phyloP scores from a whole-genome alignment of 2,329 filamentous ascomycete species.

The Trichoderma polysporum region DNA sequence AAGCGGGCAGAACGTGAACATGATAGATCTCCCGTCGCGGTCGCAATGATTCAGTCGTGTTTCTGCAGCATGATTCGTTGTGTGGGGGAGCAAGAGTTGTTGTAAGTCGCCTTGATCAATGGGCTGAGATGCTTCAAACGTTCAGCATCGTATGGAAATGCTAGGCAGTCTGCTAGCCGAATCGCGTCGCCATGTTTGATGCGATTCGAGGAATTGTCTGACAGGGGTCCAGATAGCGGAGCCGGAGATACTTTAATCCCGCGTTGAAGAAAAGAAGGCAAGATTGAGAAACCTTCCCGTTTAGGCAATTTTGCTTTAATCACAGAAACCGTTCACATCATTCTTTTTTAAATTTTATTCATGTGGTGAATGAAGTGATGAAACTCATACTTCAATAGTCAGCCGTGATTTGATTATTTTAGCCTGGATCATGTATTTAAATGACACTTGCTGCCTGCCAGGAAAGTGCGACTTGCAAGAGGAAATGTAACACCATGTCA shows the following conservation, averaged over 20 bases:
- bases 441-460: too few species aligned
- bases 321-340: too few species aligned
- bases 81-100: background rate
- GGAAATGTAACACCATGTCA: too few species aligned
- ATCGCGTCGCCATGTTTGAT: slow-evolving; percentile 8
- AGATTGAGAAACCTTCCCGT: background rate
- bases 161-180: background rate
- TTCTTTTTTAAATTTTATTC: too few species aligned
- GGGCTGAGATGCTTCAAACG: background rate
- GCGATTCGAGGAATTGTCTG: background rate
- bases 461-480: too few species aligned
- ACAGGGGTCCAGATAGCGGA: background rate
- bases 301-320: background rate
- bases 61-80: slow-evolving; percentile 11
- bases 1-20: slow-evolving; percentile 96
- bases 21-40: slow-evolving; percentile 42
- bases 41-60: slow-evolving; percentile 17
- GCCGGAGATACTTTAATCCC: background rate
- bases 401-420: too few species aligned
- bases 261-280: too few species aligned
- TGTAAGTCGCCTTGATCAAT: background rate
- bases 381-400: too few species aligned
- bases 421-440: too few species aligned
- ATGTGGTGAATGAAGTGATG: too few species aligned
- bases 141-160: background rate